Conservation (phyloP, 208 protist genomes). For the Trypanosoma scelopori region DNA sequence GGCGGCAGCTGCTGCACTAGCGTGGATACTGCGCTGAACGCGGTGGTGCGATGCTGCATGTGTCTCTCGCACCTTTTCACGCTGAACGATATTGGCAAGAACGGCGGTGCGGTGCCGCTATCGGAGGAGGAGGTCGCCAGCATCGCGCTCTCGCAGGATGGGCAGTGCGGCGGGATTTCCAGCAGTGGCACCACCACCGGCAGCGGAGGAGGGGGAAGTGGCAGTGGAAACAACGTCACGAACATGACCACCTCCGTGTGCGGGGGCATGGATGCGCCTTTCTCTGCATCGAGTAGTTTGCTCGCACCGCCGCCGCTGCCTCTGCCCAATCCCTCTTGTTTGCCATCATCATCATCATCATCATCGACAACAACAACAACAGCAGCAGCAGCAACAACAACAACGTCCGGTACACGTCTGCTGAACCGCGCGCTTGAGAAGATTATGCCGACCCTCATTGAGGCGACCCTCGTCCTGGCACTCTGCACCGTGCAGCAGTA, state of each 20-base stretch:
- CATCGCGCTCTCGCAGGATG: slow-evolving; percentile 1
- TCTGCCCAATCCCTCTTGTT: too few relatives aligned
- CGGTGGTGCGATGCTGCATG: slow-evolving; percentile 21
- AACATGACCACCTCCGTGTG: neutral
- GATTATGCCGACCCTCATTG: slow-evolving; percentile 40
- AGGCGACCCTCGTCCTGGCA: slow-evolving; percentile 27
- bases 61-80: slow-evolving; percentile 31
- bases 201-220: neutral
- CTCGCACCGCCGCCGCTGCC: neutral
- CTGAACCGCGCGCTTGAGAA: slow-evolving; percentile 37
- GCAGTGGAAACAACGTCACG: neutral
- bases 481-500: slow-evolving; percentile 27
- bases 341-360: neutral
- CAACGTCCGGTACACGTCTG: slow-evolving; percentile 2
- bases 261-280: neutral
- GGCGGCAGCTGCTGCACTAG: neutral
- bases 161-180: too few relatives aligned
- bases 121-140: slow-evolving; percentile 16
- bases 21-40: slow-evolving; percentile 1
- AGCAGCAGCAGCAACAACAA: too few relatives aligned
- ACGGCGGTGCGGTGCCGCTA: slow-evolving; percentile 5
- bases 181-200: neutral
- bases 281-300: neutral
- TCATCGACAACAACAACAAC: too few relatives aligned
- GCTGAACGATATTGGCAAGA: slow-evolving; percentile 30